Percentiles rank a stretch among this genome's conserved stretches.
These are phyloP conservation scores for Aspergillus nanangensis DNA, from an alignment of 495 filamentous ascomycete species.

Conservation along the genomic window DNA sequence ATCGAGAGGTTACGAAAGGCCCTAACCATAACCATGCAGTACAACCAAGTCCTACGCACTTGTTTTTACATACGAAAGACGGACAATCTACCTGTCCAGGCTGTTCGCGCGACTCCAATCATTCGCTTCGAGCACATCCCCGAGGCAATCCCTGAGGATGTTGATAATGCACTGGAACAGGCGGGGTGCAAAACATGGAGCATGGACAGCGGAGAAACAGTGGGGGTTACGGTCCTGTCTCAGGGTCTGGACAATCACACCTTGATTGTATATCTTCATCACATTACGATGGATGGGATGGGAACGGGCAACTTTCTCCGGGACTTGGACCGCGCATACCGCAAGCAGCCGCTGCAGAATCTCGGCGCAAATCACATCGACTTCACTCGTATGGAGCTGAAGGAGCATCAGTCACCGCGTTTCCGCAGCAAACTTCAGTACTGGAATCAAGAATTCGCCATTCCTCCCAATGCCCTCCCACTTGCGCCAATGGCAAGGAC, in stretches of 20 bases:
- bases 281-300: constrained; percentile 34
- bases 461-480: not conserved
- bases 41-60: not conserved
- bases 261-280: constrained; percentile 19
- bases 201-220: not conserved
- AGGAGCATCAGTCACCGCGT: not conserved
- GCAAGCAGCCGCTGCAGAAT: not conserved
- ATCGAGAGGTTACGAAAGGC: not conserved
- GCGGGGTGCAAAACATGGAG: not conserved
- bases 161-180: not conserved
- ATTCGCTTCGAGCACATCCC: not conserved
- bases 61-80: not conserved
- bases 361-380: not conserved
- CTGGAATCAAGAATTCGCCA: not conserved
- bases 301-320: constrained; percentile 19
- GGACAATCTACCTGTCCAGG: not conserved
- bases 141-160: not conserved
- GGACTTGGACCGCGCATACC: constrained; percentile 26
- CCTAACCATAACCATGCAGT: not conserved
- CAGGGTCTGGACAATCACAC: constrained; percentile 3
- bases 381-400: not conserved
- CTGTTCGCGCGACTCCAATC: not conserved
- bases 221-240: constrained; percentile 8
- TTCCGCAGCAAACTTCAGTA: not conserved
- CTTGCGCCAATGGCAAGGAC: constrained; percentile 1